Evolutionary conservation across 257 asterid species (phyloP).

Genomic region (Nicotiana undulata): DNA sequence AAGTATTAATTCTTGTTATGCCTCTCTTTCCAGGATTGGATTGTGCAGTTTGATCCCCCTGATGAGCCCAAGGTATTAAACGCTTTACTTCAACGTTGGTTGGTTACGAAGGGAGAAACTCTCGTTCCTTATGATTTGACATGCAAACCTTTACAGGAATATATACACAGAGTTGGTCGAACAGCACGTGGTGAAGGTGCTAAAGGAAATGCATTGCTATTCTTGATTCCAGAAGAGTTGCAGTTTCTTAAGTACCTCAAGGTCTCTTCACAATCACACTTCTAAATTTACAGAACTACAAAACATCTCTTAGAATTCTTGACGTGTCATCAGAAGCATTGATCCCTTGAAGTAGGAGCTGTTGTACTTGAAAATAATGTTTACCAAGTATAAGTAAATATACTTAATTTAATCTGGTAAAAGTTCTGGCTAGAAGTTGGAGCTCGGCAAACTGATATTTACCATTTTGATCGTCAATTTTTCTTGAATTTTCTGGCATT

Average conservation of each 20-base stretch:
- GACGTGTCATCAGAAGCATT: not conserved
- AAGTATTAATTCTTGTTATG: not conserved
- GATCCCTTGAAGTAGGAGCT: not conserved
- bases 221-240: conserved; percentile 88
- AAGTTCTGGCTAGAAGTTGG: not conserved
- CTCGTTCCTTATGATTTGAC: not conserved
- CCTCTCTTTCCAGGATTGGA: conserved; percentile 71
- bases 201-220: conserved; percentile 83
- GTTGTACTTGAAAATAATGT: not conserved
- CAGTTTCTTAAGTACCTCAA: conserved; percentile 74
- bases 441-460: not conserved
- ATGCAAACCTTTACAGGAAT: conserved; percentile 51
- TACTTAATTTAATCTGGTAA: not conserved
- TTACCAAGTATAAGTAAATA: not conserved
- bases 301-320: not conserved
- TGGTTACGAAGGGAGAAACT: not conserved
- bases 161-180: conserved; percentile 92
- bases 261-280: conserved; percentile 28
- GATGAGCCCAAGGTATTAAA: conserved; percentile 85
- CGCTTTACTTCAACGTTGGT: not conserved
- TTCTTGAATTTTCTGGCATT: not conserved
- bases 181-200: conserved; percentile 99
- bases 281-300: not conserved
- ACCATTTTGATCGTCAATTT: not conserved
- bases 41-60: conserved; percentile 96